These are phyloP conservation scores for Otatea glauca DNA, from an alignment of 176 grass and related monocot genomes.

Conservation along the genomic window DNA sequence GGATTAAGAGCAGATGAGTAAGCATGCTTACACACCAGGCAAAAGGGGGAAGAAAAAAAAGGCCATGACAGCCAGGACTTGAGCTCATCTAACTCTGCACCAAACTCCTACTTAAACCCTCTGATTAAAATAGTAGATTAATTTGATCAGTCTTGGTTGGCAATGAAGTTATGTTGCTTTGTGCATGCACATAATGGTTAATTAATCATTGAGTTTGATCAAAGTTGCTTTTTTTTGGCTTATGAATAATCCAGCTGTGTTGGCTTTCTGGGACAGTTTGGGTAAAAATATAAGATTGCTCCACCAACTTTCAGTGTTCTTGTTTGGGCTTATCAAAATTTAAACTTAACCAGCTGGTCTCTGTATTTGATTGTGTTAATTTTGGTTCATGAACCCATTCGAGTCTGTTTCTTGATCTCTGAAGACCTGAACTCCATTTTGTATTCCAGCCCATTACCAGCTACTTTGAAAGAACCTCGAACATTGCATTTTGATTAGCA, in stretches of 20 bases:
- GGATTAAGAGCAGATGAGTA: slow-evolving; percentile 19
- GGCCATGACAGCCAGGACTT: slow-evolving; percentile 40
- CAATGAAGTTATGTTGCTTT: slow-evolving; percentile 37
- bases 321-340: background rate
- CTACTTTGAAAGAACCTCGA: background rate
- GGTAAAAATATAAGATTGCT: background rate
- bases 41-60: background rate
- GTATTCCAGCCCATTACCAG: background rate
- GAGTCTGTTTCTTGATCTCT: background rate
- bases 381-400: background rate
- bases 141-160: background rate
- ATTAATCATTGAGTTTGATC: slow-evolving; percentile 43
- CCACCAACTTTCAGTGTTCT: background rate
- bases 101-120: slow-evolving; percentile 39
- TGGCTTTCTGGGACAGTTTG: background rate
- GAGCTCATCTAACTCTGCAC: slow-evolving; percentile 31
- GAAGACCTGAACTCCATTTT: background rate
- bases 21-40: slow-evolving; percentile 36
- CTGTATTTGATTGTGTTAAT: background rate
- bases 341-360: background rate
- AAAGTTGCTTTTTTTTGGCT: slow-evolving; percentile 12
- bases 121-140: slow-evolving; percentile 32
- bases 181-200: slow-evolving; percentile 31
- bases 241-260: slow-evolving; percentile 19
- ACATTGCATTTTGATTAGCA: background rate